Conservation (phyloP, 2,329 filamentous ascomycete genomes). For the Curvularia sp. region DNA sequence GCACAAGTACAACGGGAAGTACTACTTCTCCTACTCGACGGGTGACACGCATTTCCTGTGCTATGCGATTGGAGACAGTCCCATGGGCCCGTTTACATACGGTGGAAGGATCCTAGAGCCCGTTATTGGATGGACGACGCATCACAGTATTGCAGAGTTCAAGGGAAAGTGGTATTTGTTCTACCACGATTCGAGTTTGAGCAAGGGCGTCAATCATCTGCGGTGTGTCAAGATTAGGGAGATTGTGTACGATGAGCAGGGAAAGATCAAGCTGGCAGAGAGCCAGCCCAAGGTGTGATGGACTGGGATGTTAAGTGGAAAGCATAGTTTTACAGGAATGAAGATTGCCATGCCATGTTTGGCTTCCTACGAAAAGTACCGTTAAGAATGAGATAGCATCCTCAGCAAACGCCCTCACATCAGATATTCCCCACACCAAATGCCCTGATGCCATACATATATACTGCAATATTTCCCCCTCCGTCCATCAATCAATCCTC, state of each 20-base stretch:
- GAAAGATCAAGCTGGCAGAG: constrained; percentile 60
- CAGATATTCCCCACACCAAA: too few species aligned
- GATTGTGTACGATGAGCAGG: constrained; percentile 73
- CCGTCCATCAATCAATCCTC: too few species aligned
- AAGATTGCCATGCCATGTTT: background rate
- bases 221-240: constrained; percentile 77
- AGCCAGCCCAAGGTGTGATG: constrained; percentile 36
- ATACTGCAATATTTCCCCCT: too few species aligned
- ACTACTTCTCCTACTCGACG: constrained; percentile 81
- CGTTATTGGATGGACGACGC: constrained; percentile 81
- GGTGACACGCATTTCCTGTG: constrained; percentile 78
- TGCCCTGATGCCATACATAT: too few species aligned
- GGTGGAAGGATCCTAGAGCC: constrained; percentile 75
- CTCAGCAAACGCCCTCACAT: too few species aligned
- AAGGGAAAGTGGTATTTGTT: constrained; percentile 75
- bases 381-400: too few species aligned
- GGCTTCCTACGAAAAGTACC: background rate
- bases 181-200: constrained; percentile 76
- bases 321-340: background rate
- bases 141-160: constrained; percentile 80
- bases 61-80: constrained; percentile 70
- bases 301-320: background rate
- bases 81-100: constrained; percentile 76
- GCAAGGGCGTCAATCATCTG: constrained; percentile 72
- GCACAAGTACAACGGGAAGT: constrained; percentile 72